Evolutionary conservation across 2,329 filamentous ascomycete genomes (phyloP).

Genomic region (Akanthomyces lecanii): DNA sequence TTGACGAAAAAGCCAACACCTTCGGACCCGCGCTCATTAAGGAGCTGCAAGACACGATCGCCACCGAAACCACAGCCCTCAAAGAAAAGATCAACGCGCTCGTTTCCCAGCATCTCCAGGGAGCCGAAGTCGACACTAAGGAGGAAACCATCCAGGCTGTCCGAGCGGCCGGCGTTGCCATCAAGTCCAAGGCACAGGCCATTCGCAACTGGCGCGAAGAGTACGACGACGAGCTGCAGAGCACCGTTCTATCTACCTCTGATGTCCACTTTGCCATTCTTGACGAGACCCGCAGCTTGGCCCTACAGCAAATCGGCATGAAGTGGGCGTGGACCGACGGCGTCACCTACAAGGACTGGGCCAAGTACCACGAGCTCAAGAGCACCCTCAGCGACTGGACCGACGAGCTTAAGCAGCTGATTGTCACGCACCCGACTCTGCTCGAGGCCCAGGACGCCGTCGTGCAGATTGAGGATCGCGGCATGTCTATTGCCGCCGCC

Average conservation of each 20-base stretch:
- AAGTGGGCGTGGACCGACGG: conserved; percentile 94
- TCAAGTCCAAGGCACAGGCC: conserved; percentile 73
- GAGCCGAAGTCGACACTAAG: conserved; percentile 36
- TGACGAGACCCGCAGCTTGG: conserved; percentile 75
- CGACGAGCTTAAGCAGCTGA: conserved; percentile 71
- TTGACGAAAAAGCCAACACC: conserved; percentile 60
- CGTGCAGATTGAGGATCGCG: conserved; percentile 67
- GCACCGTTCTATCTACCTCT: conserved; percentile 67
- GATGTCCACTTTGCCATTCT: conserved; percentile 78
- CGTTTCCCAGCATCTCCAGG: conserved; percentile 53
- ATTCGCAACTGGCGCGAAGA: conserved; percentile 71
- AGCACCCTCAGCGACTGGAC: conserved; percentile 81
- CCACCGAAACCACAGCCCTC: conserved; percentile 59
- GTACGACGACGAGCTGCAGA: conserved; percentile 66
- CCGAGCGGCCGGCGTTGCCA: conserved; percentile 62
- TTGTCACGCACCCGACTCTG: conserved; percentile 68
- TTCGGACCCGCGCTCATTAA: conserved; percentile 64
- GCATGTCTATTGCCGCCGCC: conserved; percentile 73
- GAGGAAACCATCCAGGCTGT: conserved; percentile 47
- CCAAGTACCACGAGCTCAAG: conserved; percentile 86
- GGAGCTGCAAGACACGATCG: conserved; percentile 64
- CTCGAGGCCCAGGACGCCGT: conserved; percentile 62
- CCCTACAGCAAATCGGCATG: conserved; percentile 88
- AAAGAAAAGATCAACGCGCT: conserved; percentile 64
- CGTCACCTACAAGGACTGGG: conserved; percentile 95